Conservation (phyloP, 345 rosid species). For the Schrenkiella parvula region DNA sequence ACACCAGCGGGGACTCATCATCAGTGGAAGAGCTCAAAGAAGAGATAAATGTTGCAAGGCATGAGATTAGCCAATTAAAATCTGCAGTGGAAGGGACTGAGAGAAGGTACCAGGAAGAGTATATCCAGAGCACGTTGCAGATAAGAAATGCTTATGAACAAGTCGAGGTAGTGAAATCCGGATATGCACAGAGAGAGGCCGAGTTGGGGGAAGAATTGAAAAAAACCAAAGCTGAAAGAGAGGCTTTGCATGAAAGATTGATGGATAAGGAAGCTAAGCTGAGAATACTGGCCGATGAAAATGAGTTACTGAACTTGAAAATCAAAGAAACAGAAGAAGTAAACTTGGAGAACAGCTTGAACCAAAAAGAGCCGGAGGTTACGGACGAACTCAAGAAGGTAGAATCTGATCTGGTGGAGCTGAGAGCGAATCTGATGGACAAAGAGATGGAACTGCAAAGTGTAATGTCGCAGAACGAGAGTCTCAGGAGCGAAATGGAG, state of each 20-base stretch:
- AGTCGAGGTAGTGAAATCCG: slow-evolving; percentile 51
- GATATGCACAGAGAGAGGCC: slow-evolving; percentile 51
- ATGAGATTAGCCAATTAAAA: slow-evolving; percentile 61
- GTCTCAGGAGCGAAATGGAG: slow-evolving; percentile 49
- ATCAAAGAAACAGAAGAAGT: slow-evolving; percentile 33
- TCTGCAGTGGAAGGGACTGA: slow-evolving; percentile 71
- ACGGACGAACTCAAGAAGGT: slow-evolving; percentile 49
- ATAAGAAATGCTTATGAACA: slow-evolving; percentile 81
- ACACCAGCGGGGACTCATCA: slow-evolving; percentile 5
- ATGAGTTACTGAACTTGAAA: slow-evolving; percentile 47
- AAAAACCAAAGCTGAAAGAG: slow-evolving; percentile 40
- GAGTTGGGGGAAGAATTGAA: slow-evolving; percentile 52
- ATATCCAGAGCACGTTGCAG: slow-evolving; percentile 80
- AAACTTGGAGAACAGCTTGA: slow-evolving; percentile 21
- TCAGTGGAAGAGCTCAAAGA: slow-evolving; percentile 43
- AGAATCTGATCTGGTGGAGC: slow-evolving; percentile 47
- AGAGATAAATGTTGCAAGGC: slow-evolving; percentile 50
- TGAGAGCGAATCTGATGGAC: slow-evolving; percentile 46
- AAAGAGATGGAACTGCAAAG: slow-evolving; percentile 52
- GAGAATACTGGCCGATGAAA: slow-evolving; percentile 42
- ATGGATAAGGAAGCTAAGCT: slow-evolving; percentile 62
- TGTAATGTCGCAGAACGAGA: slow-evolving; percentile 48
- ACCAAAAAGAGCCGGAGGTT: slow-evolving; percentile 39
- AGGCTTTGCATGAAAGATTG: slow-evolving; percentile 50
- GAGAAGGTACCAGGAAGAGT: slow-evolving; percentile 81